A percentile compares a stretch with the other conserved stretches of the same genome.
Evolutionary conservation across 768 basidiomycete species (phyloP).

Genomic region (Boletus coccyginus): DNA sequence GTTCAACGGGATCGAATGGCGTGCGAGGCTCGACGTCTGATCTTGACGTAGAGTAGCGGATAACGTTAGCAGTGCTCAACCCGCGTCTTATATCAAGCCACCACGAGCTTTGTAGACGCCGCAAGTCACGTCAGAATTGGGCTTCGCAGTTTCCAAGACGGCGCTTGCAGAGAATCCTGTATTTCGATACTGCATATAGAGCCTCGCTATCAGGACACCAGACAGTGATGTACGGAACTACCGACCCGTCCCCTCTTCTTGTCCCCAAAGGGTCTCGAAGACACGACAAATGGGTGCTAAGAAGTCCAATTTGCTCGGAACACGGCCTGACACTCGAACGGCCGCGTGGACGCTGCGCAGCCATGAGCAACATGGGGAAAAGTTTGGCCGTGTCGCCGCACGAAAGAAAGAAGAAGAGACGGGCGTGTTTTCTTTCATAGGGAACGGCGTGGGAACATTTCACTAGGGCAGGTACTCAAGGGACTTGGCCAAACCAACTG

Average conservation of each 20-base stretch:
- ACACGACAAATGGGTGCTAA: constrained; percentile 71
- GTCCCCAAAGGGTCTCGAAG: constrained; percentile 29
- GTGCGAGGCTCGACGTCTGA: too few species aligned
- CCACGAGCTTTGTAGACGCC: too few species aligned
- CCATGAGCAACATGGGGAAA: constrained; percentile 92
- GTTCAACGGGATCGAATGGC: too few species aligned
- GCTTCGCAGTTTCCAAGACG: too few species aligned
- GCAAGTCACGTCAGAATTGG: too few species aligned
- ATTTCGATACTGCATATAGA: too few species aligned
- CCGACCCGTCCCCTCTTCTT: constrained; percentile 73
- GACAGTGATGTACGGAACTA: constrained; percentile 47
- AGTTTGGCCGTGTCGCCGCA: constrained; percentile 81
- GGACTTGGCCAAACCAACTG: constrained; percentile 46
- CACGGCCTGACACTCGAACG: constrained; percentile 91
- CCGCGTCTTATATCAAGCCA: too few species aligned
- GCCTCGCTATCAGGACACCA: not conserved
- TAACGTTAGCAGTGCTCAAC: too few species aligned
- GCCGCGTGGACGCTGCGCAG: constrained; percentile 59
- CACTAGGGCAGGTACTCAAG: constrained; percentile 16
- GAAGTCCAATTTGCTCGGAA: constrained; percentile 72
- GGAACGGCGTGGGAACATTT: constrained; percentile 13
- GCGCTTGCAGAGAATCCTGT: too few species aligned
- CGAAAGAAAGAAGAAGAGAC: constrained; percentile 34
- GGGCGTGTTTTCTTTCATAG: not conserved
- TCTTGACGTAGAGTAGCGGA: too few species aligned